Evolutionary conservation across 139 green algal species (phyloP).

Genomic region (Astrephomene gubernaculifera): DNA sequence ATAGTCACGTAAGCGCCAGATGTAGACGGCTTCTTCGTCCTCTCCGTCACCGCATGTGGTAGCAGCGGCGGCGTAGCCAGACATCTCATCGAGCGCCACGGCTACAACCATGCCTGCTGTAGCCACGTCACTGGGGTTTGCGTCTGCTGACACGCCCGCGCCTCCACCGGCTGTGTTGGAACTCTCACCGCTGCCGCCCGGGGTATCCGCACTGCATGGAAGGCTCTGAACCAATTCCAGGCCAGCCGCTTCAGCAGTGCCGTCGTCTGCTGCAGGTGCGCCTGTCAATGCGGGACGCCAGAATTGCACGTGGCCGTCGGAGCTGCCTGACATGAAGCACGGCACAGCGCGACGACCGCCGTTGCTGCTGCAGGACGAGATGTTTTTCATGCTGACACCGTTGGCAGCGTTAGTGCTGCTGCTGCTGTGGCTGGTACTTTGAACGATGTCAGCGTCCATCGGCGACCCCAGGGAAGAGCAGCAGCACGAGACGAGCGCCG

Average conservation of each 20-base stretch:
- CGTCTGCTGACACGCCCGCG: not conserved
- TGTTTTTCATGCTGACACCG: not conserved
- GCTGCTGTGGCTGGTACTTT: not conserved
- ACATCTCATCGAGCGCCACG: conserved; percentile 33
- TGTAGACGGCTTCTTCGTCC: conserved; percentile 54
- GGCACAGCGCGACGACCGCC: conserved; percentile 2
- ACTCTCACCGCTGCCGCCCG: not conserved
- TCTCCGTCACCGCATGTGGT: conserved; percentile 56
- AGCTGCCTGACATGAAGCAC: conserved; percentile 49
- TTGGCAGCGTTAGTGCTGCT: not conserved
- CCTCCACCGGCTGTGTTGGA: not conserved
- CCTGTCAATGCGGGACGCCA: conserved; percentile 25
- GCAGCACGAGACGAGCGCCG: conserved; percentile 21
- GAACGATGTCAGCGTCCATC: not conserved
- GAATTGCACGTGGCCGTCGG: conserved; percentile 43
- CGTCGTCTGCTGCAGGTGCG: not conserved
- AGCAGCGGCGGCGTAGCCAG: conserved; percentile 55
- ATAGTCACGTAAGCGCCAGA: conserved; percentile 41
- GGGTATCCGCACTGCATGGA: not conserved
- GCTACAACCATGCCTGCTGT: conserved; percentile 18
- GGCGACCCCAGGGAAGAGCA: conserved; percentile 1
- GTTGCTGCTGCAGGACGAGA: conserved; percentile 35
- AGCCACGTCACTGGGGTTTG: not conserved
- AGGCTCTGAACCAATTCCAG: conserved; percentile 27
- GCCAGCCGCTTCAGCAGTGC: not conserved